phyloP scores from a whole-genome alignment of 306 rosid species.

The Pterocarpus santalinus region DNA sequence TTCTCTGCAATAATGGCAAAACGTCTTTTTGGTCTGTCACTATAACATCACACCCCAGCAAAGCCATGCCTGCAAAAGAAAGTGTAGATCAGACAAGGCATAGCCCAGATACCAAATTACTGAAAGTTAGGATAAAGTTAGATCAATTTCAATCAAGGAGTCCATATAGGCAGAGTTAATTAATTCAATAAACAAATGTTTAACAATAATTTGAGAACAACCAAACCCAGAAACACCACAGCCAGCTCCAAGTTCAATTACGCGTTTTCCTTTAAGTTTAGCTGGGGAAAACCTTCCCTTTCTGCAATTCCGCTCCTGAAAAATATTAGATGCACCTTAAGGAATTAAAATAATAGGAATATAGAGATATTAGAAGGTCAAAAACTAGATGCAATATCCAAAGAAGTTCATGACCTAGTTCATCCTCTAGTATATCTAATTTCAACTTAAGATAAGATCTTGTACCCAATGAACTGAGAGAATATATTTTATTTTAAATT shows the following conservation, averaged over 20 bases:
- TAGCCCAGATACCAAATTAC: constrained; percentile 2
- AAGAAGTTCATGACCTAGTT: constrained; percentile 17
- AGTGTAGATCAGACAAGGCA: constrained; percentile 45
- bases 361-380: constrained; percentile 10
- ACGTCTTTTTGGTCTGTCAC: constrained; percentile 92
- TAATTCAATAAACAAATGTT: constrained; percentile 19
- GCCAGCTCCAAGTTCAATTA: constrained; percentile 95
- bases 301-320: constrained; percentile 88
- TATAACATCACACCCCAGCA: constrained; percentile 87
- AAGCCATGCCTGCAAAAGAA: constrained; percentile 85
- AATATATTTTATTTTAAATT: background rate
- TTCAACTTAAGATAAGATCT: constrained; percentile 7
- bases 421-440: constrained; percentile 21
- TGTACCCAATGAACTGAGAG: background rate
- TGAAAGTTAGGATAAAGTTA: constrained; percentile 28
- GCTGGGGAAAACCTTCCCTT: constrained; percentile 87
- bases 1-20: constrained; percentile 80
- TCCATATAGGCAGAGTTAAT: background rate
- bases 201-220: constrained; percentile 48
- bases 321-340: background rate
- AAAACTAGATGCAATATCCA: constrained; percentile 34
- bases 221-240: constrained; percentile 98
- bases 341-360: constrained; percentile 24
- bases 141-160: constrained; percentile 37
- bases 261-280: constrained; percentile 92